phyloP scores from a whole-genome alignment of 2,329 filamentous ascomycete species.

The Colletotrichum caudatum region DNA sequence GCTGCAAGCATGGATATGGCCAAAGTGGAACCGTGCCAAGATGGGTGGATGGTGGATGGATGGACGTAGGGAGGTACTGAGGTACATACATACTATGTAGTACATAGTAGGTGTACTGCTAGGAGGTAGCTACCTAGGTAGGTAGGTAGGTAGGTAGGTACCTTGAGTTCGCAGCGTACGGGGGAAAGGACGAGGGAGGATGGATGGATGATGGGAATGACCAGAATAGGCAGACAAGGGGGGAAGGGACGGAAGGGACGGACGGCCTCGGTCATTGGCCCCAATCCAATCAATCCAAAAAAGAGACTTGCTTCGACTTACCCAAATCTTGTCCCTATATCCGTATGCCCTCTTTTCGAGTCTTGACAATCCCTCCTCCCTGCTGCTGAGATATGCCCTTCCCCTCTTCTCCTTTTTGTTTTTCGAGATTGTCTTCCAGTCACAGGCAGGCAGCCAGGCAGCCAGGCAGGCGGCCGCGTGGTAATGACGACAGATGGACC shows the following conservation, averaged over 20 bases:
- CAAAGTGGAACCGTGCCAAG: constrained; percentile 5
- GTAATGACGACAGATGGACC: constrained; percentile 16
- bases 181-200: not conserved
- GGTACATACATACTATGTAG: not conserved
- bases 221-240: constrained; percentile 10
- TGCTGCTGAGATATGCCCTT: not conserved
- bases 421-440: not conserved
- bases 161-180: too few species aligned
- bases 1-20: constrained; percentile 5
- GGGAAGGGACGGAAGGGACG: not conserved
- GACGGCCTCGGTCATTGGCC: not conserved
- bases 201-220: constrained; percentile 7
- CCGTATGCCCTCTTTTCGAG: not conserved
- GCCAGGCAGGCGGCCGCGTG: not conserved
- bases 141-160: too few species aligned
- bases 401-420: not conserved
- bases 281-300: not conserved
- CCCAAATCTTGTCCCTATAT: constrained; percentile 1
- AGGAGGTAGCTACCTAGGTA: too few species aligned
- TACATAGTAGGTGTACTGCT: too few species aligned
- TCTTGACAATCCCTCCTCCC: not conserved
- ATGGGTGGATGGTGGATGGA: not conserved
- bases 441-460: not conserved
- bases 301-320: constrained; percentile 13
- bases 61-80: not conserved